phyloP scores from a whole-genome alignment of 73 alveolate species.

The Stentor roeselii region DNA sequence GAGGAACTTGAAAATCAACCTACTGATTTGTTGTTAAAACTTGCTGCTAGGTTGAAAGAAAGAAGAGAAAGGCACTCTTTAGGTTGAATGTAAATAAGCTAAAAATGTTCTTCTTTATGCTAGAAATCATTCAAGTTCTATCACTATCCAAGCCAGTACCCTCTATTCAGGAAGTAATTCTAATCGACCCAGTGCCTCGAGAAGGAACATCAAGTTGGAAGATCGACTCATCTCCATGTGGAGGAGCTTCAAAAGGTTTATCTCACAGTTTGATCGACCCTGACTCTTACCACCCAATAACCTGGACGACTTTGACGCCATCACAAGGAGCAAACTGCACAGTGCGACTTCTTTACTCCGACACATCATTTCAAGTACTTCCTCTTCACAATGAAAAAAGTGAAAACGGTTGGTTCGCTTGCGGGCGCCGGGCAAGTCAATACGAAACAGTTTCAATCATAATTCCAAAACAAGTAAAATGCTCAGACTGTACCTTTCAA shows the following conservation, averaged over 20 bases:
- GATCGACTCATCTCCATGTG: slow-evolving; percentile 1
- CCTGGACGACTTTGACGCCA: not conserved
- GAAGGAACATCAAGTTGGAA: not conserved
- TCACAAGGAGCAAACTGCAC: slow-evolving; percentile 19
- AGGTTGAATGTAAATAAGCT: not conserved
- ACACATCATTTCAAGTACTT: not conserved
- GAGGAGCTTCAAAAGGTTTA: not conserved
- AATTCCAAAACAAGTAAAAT: not conserved
- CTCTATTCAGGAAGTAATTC: not conserved
- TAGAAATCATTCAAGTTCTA: not conserved
- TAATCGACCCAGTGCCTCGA: slow-evolving; percentile 21
- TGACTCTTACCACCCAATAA: not conserved
- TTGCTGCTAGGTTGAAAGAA: not conserved
- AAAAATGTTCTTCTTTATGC: not conserved
- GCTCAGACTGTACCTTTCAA: not conserved
- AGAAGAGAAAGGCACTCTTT: slow-evolving; percentile 4
- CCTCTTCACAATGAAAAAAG: not conserved
- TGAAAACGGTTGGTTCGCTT: slow-evolving; percentile 10
- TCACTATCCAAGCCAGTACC: not conserved
- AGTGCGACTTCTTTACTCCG: not conserved
- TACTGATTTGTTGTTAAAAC: not conserved
- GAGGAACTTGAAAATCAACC: not conserved
- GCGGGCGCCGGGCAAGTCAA: not conserved
- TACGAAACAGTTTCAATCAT: not conserved
- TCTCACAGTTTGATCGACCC: not conserved